Base-by-base conservation (phyloP, 73 alveolate species). In the Breviolum minutum region DNA sequence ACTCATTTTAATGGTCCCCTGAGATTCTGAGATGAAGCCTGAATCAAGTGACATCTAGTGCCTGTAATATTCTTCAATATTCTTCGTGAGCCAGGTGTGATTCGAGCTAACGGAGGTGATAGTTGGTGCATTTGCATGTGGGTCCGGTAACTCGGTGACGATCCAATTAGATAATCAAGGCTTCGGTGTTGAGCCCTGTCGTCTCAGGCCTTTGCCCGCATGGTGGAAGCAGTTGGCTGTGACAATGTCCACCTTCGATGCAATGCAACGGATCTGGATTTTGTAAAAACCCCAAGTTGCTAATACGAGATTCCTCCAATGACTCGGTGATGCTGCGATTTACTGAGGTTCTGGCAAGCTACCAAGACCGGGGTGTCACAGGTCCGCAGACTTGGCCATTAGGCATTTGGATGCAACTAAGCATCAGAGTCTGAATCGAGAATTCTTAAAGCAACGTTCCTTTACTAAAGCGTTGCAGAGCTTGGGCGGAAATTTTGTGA, bases 41-140 rank as follows among this genome's bases (percentile, higher is more conserved):
- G 54, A 40, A 40, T 40, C 54, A 40, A 40, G 54, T 40, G 5
- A 40, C 54, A 40, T 40, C 54, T 40, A 40, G 54, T 40, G 54
- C 54, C 54, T 40, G 5, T 40, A 40, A 40, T 19, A 76, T 32
- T 60, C 40, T 73, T 73, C 32, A 40, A 40, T 40, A 40, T 3
- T 0, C 5, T 40, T 3, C 54, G 54, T 40, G 54, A 32, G 84
- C 96, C 96, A 90, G 97, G 87, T 90, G 76, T 54, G 77, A 90
- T 90, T 60, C 97, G 97, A 5, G 88, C 87, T 19, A 90, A 90
- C 48, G 97, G 97, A 66, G 97, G 97, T 9, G 97, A 90, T 61
- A 90, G 97, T 68, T 90, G 97, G 97, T 90, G 97, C 87, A 90
- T 90, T 71, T 90, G 97, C 88, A 90, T 90, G 97, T 90, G 97